Evolutionary conservation across 2,329 filamentous ascomycete genomes (phyloP).

Genomic region (Herpotrichia juniperi): DNA sequence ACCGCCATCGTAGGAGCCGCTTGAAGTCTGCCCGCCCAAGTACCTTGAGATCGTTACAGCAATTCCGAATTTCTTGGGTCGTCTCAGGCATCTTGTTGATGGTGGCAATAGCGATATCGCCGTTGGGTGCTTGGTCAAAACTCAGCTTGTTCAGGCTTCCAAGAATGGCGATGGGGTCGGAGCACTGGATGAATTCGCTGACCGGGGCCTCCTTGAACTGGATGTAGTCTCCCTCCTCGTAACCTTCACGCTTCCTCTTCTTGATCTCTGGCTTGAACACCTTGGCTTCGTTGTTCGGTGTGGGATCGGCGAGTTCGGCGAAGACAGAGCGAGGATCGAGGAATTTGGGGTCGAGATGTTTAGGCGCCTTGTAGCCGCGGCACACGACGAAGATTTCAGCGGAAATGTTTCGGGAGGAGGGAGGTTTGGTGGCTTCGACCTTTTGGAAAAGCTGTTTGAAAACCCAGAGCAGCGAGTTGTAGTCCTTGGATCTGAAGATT

Average conservation of each 20-base stretch:
- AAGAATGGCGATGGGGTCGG: constrained; percentile 90
- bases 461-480: constrained; percentile 94
- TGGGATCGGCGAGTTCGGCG: constrained; percentile 83
- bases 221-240: constrained; percentile 93
- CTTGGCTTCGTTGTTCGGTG: constrained; percentile 95
- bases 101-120: constrained; percentile 83
- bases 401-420: constrained; percentile 92
- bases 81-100: constrained; percentile 77
- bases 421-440: constrained; percentile 96
- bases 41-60: constrained; percentile 76
- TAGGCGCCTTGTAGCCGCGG: constrained; percentile 92
- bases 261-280: constrained; percentile 98
- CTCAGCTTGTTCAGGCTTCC: constrained; percentile 83
- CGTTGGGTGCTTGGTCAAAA: constrained; percentile 78
- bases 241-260: constrained; percentile 96
- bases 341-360: constrained; percentile 89
- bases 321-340: constrained; percentile 90
- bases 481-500: constrained; percentile 96
- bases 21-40: constrained; percentile 95
- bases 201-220: constrained; percentile 89
- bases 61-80: constrained; percentile 66
- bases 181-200: constrained; percentile 92
- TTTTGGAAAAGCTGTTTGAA: constrained; percentile 96
- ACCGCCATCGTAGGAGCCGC: constrained; percentile 82
- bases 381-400: constrained; percentile 99